Evolutionary conservation across 257 asterid genomes (phyloP), one percentile per base, ranked within the genome.

Genomic region (Nicotiana sylvestris): DNA sequence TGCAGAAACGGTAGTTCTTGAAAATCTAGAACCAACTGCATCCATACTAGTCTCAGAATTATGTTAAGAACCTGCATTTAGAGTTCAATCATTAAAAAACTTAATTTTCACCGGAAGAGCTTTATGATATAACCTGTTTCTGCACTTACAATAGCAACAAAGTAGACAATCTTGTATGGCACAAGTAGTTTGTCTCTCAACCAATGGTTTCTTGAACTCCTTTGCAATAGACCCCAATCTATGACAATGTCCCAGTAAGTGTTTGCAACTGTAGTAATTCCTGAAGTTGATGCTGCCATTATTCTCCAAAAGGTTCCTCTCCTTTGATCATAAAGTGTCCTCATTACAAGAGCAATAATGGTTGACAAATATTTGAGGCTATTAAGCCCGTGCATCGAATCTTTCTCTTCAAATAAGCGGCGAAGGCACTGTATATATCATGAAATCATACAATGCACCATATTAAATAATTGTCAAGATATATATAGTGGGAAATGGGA

Each of bases 181-280:
- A 95, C 81, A 77, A 95, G 86, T 76, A 93, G 93, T 86, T 93
- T 93, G 82, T 95, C 97, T 85, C 98, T 92, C 81, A 93, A 87
- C 98, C 95, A 92, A 58, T 90, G 94, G 56, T 95, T 93, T 76
- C 77, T 95, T 3, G 97, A 85, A 39, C 83, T 82, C 81, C 82
- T 90, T 82, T 43, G 83, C 87, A 93, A 21, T 5, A 94, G 85
- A n/a, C 97, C 98, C 97, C 97, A 92, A 83, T 94, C 97, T 1
- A 83, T 76, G n/a, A 94, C 95, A 7, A 94, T 83, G 83, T 94
- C 98, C 98, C 98, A 94, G 32, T 92, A 94, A 17, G 96, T 90
- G 89, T 43, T 94, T 57, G 66, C 87, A 18, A 91, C 3, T 0
- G 98, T 93, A 0, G 97, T 92, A 29, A 91, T 27, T 74, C 93